phyloP scores from a whole-genome alignment of 441 rosid species.

The Aleurites moluccanus region DNA sequence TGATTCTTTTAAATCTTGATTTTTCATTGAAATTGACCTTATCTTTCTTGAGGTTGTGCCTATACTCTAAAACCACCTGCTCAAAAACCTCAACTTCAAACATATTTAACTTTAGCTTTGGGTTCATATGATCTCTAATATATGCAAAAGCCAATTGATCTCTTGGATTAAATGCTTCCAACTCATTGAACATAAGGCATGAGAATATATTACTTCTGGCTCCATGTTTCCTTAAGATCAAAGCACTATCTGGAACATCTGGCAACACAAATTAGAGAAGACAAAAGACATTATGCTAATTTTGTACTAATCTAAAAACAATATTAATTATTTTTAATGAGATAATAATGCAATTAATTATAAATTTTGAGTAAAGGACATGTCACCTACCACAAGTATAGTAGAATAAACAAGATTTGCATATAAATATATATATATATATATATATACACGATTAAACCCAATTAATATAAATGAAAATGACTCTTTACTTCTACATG shows the following conservation, averaged over 20 bases:
- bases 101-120: slow-evolving; percentile 67
- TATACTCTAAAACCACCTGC: slow-evolving; percentile 68
- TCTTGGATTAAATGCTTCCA: slow-evolving; percentile 78
- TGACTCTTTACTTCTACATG: too few relatives aligned
- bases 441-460: too few relatives aligned
- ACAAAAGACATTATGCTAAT: not conserved
- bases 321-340: not conserved
- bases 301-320: not conserved
- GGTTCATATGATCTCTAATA: slow-evolving; percentile 63
- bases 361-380: not conserved
- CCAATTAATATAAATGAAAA: too few relatives aligned
- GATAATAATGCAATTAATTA: not conserved
- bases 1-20: slow-evolving; percentile 22
- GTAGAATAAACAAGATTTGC: not conserved
- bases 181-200: slow-evolving; percentile 75
- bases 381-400: not conserved
- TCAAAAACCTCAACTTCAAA: slow-evolving; percentile 78
- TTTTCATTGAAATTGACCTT: slow-evolving; percentile 17
- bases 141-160: slow-evolving; percentile 82
- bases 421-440: not conserved
- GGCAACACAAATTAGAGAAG: not conserved
- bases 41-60: slow-evolving; percentile 56
- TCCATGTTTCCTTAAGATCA: slow-evolving; percentile 71
- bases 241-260: slow-evolving; percentile 84
- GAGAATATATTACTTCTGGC: slow-evolving; percentile 59